phyloP scores from a whole-genome alignment of 768 basidiomycete genomes.

The Hericium alpestre region DNA sequence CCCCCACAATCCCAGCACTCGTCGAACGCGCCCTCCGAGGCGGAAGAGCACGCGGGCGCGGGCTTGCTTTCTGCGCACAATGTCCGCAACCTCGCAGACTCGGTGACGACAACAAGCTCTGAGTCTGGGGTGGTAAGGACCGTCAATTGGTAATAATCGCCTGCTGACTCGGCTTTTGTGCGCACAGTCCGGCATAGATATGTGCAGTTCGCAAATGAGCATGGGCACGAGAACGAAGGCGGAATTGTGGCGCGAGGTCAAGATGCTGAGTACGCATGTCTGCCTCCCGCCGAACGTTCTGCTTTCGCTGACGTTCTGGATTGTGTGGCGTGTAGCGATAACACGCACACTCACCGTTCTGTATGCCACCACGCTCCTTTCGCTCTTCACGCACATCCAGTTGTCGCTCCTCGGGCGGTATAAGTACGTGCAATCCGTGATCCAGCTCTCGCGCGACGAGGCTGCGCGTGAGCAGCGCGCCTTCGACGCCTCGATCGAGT shows the following conservation, averaged over 20 bases:
- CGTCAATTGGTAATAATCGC: slow-evolving; percentile 3
- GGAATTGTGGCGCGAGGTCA: slow-evolving; percentile 89
- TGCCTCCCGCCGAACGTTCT: not conserved
- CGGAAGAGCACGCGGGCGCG: not conserved
- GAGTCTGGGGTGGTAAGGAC: slow-evolving; percentile 10
- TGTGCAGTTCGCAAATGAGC: slow-evolving; percentile 10
- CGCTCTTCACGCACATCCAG: slow-evolving; percentile 80
- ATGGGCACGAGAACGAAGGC: slow-evolving; percentile 44
- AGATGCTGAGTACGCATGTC: slow-evolving; percentile 58
- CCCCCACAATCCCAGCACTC: slow-evolving; percentile 11
- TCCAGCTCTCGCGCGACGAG: slow-evolving; percentile 52
- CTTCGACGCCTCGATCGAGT: slow-evolving; percentile 28
- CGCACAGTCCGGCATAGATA: slow-evolving; percentile 2
- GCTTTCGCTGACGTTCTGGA: slow-evolving; percentile 2
- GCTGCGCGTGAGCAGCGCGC: slow-evolving; percentile 34
- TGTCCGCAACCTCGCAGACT: slow-evolving; percentile 9
- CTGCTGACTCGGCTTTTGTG: not conserved
- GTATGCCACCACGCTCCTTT: slow-evolving; percentile 78
- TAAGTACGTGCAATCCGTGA: slow-evolving; percentile 66
- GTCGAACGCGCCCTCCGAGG: not conserved
- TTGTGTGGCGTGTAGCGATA: slow-evolving; percentile 42
- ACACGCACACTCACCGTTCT: slow-evolving; percentile 80
- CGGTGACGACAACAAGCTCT: slow-evolving; percentile 13
- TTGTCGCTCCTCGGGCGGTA: slow-evolving; percentile 74
- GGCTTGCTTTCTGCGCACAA: not conserved